Evolutionary conservation across 768 basidiomycete genomes (phyloP), one percentile per base, ranked within the genome.

Genomic region (Russula foetens): DNA sequence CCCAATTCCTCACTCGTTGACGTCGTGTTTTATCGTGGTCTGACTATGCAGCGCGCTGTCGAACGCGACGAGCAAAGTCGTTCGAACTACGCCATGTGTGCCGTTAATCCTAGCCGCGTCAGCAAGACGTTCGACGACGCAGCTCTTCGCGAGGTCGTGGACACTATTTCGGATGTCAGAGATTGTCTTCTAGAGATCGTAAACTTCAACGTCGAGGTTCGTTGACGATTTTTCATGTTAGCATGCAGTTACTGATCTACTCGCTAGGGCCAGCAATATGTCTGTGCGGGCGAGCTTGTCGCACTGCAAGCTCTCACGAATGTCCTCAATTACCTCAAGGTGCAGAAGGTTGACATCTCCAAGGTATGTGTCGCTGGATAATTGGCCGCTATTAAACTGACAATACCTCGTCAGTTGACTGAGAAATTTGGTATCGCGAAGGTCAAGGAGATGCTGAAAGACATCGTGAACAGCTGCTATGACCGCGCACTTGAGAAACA

Each of bases 1-100:
- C 90, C 92, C 49, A 92, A 98, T 67, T 92, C 96, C 21, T 85
- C 92, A 2, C 85, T 98, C 50, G 92, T 95, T 69, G 97, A 99
- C 67, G 92, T 99, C 69, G 96, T 99, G 28, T 99, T 99, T 81
- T 99, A 98, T 74, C 92, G 97, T 72, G 97, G 97, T 67, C 95
- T 99, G 70, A 99, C 97, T 38, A 99, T 98, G 97, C 97, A 98
- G 70, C 92, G 97, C 24, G 97, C 97, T 28, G 97, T 99, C 59
- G 93, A 97, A 74, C 92, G 97, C 33, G 97, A 99, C 70, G 79
- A 87, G 2, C 78, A 90, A 59, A 95, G 95, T 69, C 84, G 97
- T 39, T 96, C 92, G 26, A 93, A 95, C 71, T 99, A 98, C 68
- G 95, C 93, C 9, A 98, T 99, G 97, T 95, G 94, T 73, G 96